Base-by-base conservation (phyloP, 371 early-diverging fungal genomes). In the Cokeromyces recurvatus region DNA sequence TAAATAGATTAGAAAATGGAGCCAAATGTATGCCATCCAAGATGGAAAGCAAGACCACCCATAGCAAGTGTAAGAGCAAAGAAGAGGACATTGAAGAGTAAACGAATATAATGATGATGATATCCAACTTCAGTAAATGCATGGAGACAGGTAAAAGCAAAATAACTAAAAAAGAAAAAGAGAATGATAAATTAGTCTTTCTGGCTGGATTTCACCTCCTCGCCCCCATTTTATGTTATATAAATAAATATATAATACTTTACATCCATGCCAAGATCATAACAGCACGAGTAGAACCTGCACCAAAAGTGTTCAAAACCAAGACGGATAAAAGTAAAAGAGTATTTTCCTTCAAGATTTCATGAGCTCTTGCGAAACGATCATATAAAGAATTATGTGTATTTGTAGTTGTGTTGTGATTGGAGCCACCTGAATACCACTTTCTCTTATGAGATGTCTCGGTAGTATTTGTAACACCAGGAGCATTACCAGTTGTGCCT, bases 341-440 rank as follows among this genome's bases (percentile, higher is more conserved):
- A 10, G 64, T 60, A 29, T 69, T 64, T 43, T 73, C 73, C 36
- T 57, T 42, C 20, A 68, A 48, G 12, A 66, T 54, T 10, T 56
- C 47, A 44, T 69, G 59, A 12, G 64, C 45, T 43, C 55, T 53
- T 31, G 31, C 36, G 14, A 56, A 40, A 19, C 47, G 43, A 7
- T 52, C 52, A 27, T 25, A 11, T 17, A 56, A 10, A 4, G 56
- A 32, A 22, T 36, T 17, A n/a, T 49, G 24, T 0, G 25, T 12
- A 11, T n/a, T 27, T 10, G 8, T 11, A n/a, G n/a, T n/a, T n/a
- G n/a, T n/a, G n/a, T n/a, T n/a, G n/a, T n/a, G n/a, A n/a, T n/a
- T n/a, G n/a, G n/a, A n/a, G 11, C 29, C 29, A 27, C 7, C 29
- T 27, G 29, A 7, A 27, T 44, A 14, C 49, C 36, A 58, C 22